phyloP scores from a whole-genome alignment of 768 basidiomycete genomes.

The Holtermanniella nyarrowii region DNA sequence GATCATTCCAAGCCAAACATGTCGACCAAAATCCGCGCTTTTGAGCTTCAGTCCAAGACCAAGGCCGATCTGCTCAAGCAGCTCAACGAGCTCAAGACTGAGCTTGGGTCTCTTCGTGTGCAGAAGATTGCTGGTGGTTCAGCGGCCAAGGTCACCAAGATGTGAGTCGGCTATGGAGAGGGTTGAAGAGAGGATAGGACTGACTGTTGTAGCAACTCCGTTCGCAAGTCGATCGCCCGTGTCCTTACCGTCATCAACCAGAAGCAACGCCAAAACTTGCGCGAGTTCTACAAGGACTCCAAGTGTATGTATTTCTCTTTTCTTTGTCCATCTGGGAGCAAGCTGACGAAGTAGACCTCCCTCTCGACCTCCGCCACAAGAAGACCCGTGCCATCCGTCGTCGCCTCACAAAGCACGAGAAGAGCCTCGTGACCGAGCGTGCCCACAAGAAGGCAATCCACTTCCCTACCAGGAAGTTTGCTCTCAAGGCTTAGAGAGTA shows the following conservation, averaged over 20 bases:
- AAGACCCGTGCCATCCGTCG: slow-evolving; percentile 97
- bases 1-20: slow-evolving; percentile 18
- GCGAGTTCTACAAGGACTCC: slow-evolving; percentile 94
- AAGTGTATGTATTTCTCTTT: slow-evolving; percentile 28
- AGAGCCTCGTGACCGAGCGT: slow-evolving; percentile 75
- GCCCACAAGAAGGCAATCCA: slow-evolving; percentile 89
- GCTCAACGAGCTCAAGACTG: slow-evolving; percentile 83
- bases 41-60: slow-evolving; percentile 48
- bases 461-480: slow-evolving; percentile 89
- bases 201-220: slow-evolving; percentile 57
- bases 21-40: slow-evolving; percentile 40
- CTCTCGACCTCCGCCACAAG: slow-evolving; percentile 94
- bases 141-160: slow-evolving; percentile 90
- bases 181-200: background rate
- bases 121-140: slow-evolving; percentile 97
- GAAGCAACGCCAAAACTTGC: slow-evolving; percentile 91
- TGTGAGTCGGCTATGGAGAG: slow-evolving; percentile 52
- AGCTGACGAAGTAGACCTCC: slow-evolving; percentile 48
- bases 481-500: slow-evolving; percentile 79
- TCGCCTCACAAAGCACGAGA: slow-evolving; percentile 84
- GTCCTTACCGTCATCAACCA: slow-evolving; percentile 98
- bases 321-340: background rate
- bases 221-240: slow-evolving; percentile 97
- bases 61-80: slow-evolving; percentile 96
- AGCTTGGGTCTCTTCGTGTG: slow-evolving; percentile 86